Evolutionary conservation across 352 stramenopile genomes (phyloP), one percentile per base, ranked within the genome.

Genomic region (Phytophthora vignae): DNA sequence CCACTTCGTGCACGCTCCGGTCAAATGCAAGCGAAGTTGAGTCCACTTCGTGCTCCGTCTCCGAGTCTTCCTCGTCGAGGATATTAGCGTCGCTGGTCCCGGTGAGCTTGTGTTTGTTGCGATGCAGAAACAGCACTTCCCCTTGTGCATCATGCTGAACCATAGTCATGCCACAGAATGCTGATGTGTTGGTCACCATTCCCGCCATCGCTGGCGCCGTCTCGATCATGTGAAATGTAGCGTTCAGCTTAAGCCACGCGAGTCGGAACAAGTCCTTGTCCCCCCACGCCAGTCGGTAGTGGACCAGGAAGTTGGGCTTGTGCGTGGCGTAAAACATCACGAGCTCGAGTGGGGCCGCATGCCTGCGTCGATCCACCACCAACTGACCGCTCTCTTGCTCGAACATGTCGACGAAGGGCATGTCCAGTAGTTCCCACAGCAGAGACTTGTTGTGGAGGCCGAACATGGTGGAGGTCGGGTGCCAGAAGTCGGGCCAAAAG

Each of bases 201-300:
- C 83, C 83, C 10, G 82, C 81, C 27, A 81, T 67, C 0, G 67
- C 77, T 8, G 83, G 81, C 3, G 83, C 79, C 2, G 66, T 74
- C 50, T 79, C 38, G 52, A 89, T 79, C 83, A 90, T 90, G 55
- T 88, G 70, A 57, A 90, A 91, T 2, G 70, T 27, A 10, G 71
- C 62, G 33, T 74, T 68, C 3, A 74, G 56, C 55, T 87, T 86
- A 33, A 89, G 69, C 83, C 83, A 91, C 25, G 83, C 83, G 10
- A 88, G 71, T 0, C 83, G 79, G 21, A 91, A 91, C 1, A 91
- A 57, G n/a, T 91, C 83, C 57, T 91, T 91, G 68, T 91, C 83
- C 8, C 83, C 83, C 62, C 70, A 84, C 4, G 64, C 77, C 5
- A 90, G 73, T 53, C 73, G 73, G 25, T 86, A 67, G 12, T 62